Evolutionary conservation across 176 grass and related monocot genomes (phyloP).

Genomic region (Eremochloa ophiuroides): DNA sequence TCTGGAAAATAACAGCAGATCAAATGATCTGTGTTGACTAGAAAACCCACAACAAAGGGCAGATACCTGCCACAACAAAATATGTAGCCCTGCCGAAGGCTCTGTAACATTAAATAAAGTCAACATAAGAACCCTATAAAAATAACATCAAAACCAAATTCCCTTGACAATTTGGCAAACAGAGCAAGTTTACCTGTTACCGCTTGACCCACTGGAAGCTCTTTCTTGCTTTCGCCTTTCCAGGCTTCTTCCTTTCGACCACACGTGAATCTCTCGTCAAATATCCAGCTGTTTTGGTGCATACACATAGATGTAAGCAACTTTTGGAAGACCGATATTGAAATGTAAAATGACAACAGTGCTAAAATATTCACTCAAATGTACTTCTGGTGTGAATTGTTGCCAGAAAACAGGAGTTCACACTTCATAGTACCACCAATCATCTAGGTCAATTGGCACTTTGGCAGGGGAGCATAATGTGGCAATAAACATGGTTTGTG

Average conservation of each 20-base stretch:
- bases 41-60: slow-evolving; percentile 21
- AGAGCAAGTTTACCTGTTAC: slow-evolving; percentile 49
- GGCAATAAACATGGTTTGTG: not conserved
- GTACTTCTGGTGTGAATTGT: not conserved
- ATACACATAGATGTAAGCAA: slow-evolving; percentile 11
- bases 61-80: not conserved
- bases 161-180: not conserved
- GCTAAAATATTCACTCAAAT: not conserved
- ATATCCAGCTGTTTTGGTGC: slow-evolving; percentile 64
- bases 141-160: not conserved
- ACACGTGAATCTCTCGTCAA: slow-evolving; percentile 86
- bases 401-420: not conserved
- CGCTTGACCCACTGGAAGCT: slow-evolving; percentile 99
- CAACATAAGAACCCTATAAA: not conserved
- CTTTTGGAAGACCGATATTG: not conserved
- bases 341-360: not conserved
- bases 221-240: slow-evolving; percentile 97
- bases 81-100: not conserved
- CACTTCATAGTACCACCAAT: not conserved
- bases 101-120: not conserved
- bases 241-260: slow-evolving; percentile 92
- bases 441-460: not conserved
- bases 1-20: not conserved
- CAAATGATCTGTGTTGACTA: slow-evolving; percentile 12
- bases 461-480: not conserved